Base-by-base conservation (phyloP, 768 basidiomycete species). In the Phaffia tasmanica region DNA sequence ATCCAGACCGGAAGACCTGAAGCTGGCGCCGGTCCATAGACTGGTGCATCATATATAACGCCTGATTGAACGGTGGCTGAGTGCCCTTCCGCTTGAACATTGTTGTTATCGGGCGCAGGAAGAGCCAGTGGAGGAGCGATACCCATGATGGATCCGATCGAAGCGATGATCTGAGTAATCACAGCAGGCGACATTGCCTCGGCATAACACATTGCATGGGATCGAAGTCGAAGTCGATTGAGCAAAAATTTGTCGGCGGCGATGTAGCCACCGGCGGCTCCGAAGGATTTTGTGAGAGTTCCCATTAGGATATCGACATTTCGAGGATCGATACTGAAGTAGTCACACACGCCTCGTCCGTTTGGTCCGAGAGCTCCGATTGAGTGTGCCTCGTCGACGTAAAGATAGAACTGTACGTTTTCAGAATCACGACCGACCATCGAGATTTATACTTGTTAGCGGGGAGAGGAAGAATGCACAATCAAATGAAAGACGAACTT, bases 111-210 rank as follows among this genome's bases (percentile, higher is more conserved):
- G 23, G 64, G 47, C 30, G 65, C 32, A 23, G 63, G 35, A 16
- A 30, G n/a, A 67, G 90, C 72, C 16, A 75, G 67, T 16, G 76
- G 77, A 32, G 76, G 76, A 7, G 77, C 74, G 60, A 79, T 77
- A 32, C 94, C 94, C 92, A 97, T 97, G 78, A 99, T 97, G 71
- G 89, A 90, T 0, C 86, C 88, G 89, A 94, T 95, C 69, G 87
- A 87, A 2, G 94, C 84, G 59, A 93, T 78, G 72, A 98, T 80
- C 76, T 99, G 95, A 21, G 87, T 88, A 35, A 95, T 80, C 57
- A 99, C 89, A 0, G 91, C 83, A 0, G 94, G 94, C 0, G 89
- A 78, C 83, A 94, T 92, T 1, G 88, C 78, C 77, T 99, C 94
- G 3, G 89, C 87, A 73, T 98, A 97, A 25, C 84, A 75, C 42